Percentiles rank a stretch among this genome's conserved stretches.
Conservation (phyloP, 1,284 basidiomycete genomes). For the Salmacisia buchloeana region DNA sequence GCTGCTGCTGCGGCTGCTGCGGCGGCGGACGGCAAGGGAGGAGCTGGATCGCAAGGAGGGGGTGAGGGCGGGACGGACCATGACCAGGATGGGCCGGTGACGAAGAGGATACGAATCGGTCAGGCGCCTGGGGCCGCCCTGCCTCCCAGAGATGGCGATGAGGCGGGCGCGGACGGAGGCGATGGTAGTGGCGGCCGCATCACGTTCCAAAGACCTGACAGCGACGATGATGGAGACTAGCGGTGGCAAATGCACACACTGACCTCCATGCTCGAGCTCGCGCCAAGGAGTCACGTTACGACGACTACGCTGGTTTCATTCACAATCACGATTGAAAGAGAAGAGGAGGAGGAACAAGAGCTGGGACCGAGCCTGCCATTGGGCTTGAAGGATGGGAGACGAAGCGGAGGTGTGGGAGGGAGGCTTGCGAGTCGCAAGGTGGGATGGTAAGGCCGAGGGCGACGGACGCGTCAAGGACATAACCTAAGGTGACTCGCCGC, state of each 20-base stretch:
- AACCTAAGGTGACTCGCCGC: too few relatives aligned
- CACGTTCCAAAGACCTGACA: neutral
- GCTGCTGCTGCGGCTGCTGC: neutral
- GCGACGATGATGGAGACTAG: neutral
- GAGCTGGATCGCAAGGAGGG: neutral
- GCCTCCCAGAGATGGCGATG: neutral
- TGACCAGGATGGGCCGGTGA: neutral
- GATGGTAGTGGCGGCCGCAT: neutral
- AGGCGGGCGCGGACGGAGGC: neutral
- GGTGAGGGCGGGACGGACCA: neutral
- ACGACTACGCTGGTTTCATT: too few relatives aligned
- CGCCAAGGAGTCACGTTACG: too few relatives aligned
- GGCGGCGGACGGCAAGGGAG: neutral
- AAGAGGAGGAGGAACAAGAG: neutral
- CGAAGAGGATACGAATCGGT: constrained; percentile 7
- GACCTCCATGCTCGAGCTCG: too few relatives aligned
- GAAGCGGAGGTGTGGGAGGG: neutral
- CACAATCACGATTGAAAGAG: too few relatives aligned
- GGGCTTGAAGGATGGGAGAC: neutral
- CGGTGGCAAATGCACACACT: neutral
- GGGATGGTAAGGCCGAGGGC: too few relatives aligned
- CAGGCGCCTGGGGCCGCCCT: neutral
- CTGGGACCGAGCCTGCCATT: neutral
- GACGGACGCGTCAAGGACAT: too few relatives aligned
- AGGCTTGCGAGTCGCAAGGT: too few relatives aligned